A percentile compares a stretch with the other conserved stretches of the same genome.
phyloP scores from a whole-genome alignment of 169 alveolate species.

The Plasmodium malariae region DNA sequence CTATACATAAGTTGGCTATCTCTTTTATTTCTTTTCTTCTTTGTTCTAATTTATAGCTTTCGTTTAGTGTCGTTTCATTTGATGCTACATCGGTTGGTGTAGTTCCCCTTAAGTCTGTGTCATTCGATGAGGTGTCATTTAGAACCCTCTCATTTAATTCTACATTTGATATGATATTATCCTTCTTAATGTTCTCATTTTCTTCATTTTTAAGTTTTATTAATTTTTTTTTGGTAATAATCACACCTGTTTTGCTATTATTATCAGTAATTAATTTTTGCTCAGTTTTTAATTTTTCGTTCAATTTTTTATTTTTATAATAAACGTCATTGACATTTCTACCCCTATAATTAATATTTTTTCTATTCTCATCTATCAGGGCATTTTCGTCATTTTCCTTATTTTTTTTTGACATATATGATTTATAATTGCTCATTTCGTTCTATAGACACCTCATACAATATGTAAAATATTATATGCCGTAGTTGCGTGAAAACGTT shows the following conservation, averaged over 20 bases:
- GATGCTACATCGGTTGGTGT: not conserved
- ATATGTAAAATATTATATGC: too few relatives aligned
- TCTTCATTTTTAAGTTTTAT: constrained; percentile 1
- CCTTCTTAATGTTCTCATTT: not conserved
- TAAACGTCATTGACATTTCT: constrained; percentile 14
- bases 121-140: not conserved
- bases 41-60: constrained; percentile 17
- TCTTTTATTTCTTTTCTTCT: constrained; percentile 61
- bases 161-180: not conserved
- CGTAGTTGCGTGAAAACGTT: too few relatives aligned
- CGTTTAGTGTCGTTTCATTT: not conserved
- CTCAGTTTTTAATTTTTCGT: constrained; percentile 23
- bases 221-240: not conserved
- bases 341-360: constrained; percentile 45
- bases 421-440: constrained; percentile 21
- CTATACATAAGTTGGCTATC: constrained; percentile 71
- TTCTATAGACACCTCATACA: too few relatives aligned
- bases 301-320: constrained; percentile 27
- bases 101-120: not conserved
- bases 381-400: constrained; percentile 66
- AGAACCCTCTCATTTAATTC: not conserved
- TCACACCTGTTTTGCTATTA: constrained; percentile 3
- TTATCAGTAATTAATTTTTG: not conserved
- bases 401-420: not conserved
- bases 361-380: constrained; percentile 27